Percentiles rank a stretch among this genome's conserved stretches.
phyloP scores from a whole-genome alignment of 2,329 filamentous ascomycete species.

The Fusarium nisikadoi region DNA sequence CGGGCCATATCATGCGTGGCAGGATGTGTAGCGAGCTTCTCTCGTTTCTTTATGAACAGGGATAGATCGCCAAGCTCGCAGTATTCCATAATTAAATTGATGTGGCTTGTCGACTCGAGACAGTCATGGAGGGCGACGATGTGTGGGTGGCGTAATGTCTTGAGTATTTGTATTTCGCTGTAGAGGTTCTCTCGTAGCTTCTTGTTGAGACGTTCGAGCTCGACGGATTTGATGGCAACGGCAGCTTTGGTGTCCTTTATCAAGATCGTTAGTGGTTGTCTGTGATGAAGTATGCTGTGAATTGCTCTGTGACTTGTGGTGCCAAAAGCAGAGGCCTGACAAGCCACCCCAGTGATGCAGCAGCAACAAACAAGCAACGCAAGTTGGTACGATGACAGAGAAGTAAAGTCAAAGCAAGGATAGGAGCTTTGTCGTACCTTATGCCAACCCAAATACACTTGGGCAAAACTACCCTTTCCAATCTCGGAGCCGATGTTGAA shows the following conservation, averaged over 20 bases:
- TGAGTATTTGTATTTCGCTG: conserved; percentile 94
- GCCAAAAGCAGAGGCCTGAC: neutral
- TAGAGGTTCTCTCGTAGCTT: conserved; percentile 97
- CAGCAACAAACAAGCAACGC: conserved; percentile 19
- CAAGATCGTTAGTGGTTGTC: conserved; percentile 14
- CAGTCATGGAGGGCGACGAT: conserved; percentile 97
- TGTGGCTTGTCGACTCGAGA: conserved; percentile 85
- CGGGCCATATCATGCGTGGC: conserved; percentile 89
- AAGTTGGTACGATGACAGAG: conserved; percentile 13
- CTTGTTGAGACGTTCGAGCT: conserved; percentile 88
- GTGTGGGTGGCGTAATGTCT: conserved; percentile 92
- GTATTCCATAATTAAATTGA: conserved; percentile 98
- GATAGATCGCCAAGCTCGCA: conserved; percentile 95
- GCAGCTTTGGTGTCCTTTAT: conserved; percentile 78
- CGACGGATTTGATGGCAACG: conserved; percentile 97
- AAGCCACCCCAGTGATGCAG: conserved; percentile 3
- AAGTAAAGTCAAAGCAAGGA: conserved; percentile 15
- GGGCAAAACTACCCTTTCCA: conserved; percentile 96
- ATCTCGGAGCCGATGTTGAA: conserved; percentile 90
- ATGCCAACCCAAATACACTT: conserved; percentile 89
- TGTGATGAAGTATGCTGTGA: neutral
- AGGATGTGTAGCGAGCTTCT: conserved; percentile 80
- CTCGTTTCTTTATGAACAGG: conserved; percentile 93
- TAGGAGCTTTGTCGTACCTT: conserved; percentile 63
- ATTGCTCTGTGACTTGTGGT: conserved; percentile 1